Evolutionary conservation across 2,329 filamentous ascomycete genomes (phyloP), one percentile per base, ranked within the genome.

Genomic region (Blastomyces parvus): DNA sequence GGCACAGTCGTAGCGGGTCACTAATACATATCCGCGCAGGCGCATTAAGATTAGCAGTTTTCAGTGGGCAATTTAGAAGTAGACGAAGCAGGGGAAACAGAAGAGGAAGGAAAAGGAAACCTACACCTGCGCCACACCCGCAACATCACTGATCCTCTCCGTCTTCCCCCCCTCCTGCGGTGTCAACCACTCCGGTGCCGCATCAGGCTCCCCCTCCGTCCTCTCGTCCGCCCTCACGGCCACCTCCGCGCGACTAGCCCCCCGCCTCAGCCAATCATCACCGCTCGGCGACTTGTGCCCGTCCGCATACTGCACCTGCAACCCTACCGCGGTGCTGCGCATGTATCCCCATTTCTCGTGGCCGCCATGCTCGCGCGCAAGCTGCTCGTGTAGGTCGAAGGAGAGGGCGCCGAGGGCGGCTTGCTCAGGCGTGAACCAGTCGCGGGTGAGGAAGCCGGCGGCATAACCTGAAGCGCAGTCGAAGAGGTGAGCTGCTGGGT

Each of bases 391-490:
- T 61, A 91, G 80, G 4, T 81, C 80, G 70, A 89, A 93, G 50
- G 86, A 89, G 14, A 92, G 78, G 0, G 80, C 81, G 8, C 85
- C 89, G 0, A 92, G 79, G 0, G 80, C 77, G 0, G 83, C 79
- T 6, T 84, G 76, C 0, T 81, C 77, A 0, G 83, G 77, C 0
- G 80, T 79, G 69, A 89, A 90, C 88, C 88, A 92, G 72, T 92
- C 87, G 42, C 79, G 80, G 0, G 88, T 88, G 9, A 92, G 71
- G 70, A 92, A 93, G 0, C 89, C 89, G 22, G 82, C 90, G 0
- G 88, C 88, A 67, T 84, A 86, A 0, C 89, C 88, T 1, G 88
- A 91, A 0, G 89, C 88, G 38, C 86, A 89, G 13, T 84, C 82
- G 74, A 92, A 90, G 40, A 92, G 80, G 66, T 84, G 72, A 0